These are phyloP conservation scores for Mariannaea elegans DNA, from an alignment of 2,329 filamentous ascomycete species.

Conservation along the genomic window DNA sequence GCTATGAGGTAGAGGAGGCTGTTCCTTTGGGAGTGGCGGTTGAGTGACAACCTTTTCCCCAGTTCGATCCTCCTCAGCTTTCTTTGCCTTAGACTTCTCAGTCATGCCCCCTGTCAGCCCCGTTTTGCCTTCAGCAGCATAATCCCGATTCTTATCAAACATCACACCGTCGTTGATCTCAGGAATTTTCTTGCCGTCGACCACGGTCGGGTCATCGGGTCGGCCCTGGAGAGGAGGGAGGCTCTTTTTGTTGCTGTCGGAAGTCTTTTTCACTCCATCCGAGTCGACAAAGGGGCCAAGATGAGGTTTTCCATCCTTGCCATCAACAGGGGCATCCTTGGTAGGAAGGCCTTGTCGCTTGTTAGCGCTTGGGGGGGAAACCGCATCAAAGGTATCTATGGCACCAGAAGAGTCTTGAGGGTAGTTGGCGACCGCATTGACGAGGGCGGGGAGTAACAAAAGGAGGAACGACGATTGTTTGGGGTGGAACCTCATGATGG, in stretches of 20 bases:
- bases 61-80: slow-evolving; percentile 71
- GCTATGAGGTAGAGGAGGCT: slow-evolving; percentile 80
- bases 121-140: slow-evolving; percentile 84
- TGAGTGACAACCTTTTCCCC: slow-evolving; percentile 75
- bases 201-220: slow-evolving; percentile 60
- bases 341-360: slow-evolving; percentile 54
- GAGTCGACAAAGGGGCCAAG: slow-evolving; percentile 81
- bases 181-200: slow-evolving; percentile 70
- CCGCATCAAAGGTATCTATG: slow-evolving; percentile 38
- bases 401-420: slow-evolving; percentile 33
- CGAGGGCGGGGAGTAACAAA: slow-evolving; percentile 67
- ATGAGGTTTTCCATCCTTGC: slow-evolving; percentile 92
- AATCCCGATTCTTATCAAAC: slow-evolving; percentile 82
- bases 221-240: slow-evolving; percentile 59
- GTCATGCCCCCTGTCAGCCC: slow-evolving; percentile 91
- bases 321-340: slow-evolving; percentile 90
- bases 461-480: slow-evolving; percentile 65
- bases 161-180: slow-evolving; percentile 83
- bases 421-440: slow-evolving; percentile 42
- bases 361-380: slow-evolving; percentile 37
- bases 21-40: slow-evolving; percentile 86
- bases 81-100: slow-evolving; percentile 82
- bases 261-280: slow-evolving; percentile 40
- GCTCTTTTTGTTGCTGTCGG: slow-evolving; percentile 47
- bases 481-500: slow-evolving; percentile 68